Conservation (phyloP, 2,329 filamentous ascomycete genomes). For the Curvularia spicifera region DNA sequence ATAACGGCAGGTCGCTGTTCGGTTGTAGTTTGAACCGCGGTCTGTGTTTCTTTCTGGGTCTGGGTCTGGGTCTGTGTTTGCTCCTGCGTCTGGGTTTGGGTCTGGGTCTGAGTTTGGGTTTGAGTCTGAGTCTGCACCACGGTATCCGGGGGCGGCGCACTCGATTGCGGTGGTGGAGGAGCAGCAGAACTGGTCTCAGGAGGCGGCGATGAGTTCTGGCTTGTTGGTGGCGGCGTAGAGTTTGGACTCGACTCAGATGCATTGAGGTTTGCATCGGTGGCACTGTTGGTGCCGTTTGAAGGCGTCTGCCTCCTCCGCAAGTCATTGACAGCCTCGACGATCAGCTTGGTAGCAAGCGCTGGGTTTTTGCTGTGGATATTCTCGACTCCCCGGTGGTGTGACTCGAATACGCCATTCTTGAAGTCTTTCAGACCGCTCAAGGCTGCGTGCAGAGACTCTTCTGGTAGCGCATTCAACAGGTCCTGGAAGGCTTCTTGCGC, state of each 20-base stretch:
- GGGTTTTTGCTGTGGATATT: slow-evolving; percentile 67
- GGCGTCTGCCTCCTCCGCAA: slow-evolving; percentile 52
- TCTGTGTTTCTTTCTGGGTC: slow-evolving; percentile 12
- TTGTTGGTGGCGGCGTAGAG: slow-evolving; percentile 12
- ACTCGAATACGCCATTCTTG: slow-evolving; percentile 71
- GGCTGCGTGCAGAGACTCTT: slow-evolving; percentile 68
- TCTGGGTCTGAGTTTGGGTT: not conserved
- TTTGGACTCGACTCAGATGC: not conserved
- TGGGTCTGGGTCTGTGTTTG: slow-evolving; percentile 2
- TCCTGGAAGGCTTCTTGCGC: slow-evolving; percentile 59
- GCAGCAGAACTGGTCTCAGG: slow-evolving; percentile 9
- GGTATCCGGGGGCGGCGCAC: not conserved
- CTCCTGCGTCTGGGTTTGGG: slow-evolving; percentile 4
- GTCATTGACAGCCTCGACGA: slow-evolving; percentile 66
- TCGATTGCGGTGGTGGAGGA: not conserved
- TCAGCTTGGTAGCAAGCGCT: slow-evolving; percentile 66
- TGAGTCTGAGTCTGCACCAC: slow-evolving; percentile 10
- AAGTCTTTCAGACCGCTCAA: slow-evolving; percentile 69
- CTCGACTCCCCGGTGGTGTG: slow-evolving; percentile 68
- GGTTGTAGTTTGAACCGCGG: slow-evolving; percentile 10
- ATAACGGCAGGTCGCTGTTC: slow-evolving; percentile 44
- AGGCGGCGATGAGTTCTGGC: slow-evolving; percentile 15
- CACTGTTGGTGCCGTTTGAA: slow-evolving; percentile 36
- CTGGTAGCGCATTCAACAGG: slow-evolving; percentile 63
- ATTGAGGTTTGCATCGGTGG: not conserved